phyloP scores from a whole-genome alignment of 768 basidiomycete species.

The Phallus indusiatus region DNA sequence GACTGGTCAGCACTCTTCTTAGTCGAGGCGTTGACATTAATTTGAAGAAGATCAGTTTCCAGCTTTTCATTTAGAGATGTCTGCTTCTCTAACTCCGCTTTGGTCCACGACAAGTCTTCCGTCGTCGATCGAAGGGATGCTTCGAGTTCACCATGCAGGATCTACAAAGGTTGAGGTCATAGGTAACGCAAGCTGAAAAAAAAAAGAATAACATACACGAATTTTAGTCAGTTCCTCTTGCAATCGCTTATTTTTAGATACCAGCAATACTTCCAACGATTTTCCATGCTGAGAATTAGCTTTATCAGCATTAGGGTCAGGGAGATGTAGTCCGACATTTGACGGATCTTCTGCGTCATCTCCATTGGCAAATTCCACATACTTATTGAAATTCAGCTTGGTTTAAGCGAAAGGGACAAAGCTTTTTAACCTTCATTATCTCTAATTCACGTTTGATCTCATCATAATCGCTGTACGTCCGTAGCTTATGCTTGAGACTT shows the following conservation, averaged over 20 bases:
- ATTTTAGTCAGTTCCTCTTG: constrained; percentile 90
- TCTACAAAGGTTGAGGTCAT: constrained; percentile 35
- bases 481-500: constrained; percentile 56
- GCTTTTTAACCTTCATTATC: constrained; percentile 74
- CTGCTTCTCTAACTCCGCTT: constrained; percentile 68
- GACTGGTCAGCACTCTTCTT: constrained; percentile 13
- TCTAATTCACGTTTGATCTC: constrained; percentile 97
- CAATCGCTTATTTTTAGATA: constrained; percentile 88
- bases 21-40: constrained; percentile 41
- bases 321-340: constrained; percentile 46
- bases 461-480: constrained; percentile 80
- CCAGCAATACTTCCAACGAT: constrained; percentile 84
- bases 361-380: constrained; percentile 89
- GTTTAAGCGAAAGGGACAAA: not conserved
- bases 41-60: constrained; percentile 79
- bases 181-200: not conserved
- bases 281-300: constrained; percentile 65
- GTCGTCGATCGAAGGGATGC: constrained; percentile 49
- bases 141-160: constrained; percentile 76
- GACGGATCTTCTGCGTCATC: constrained; percentile 56
- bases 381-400: constrained; percentile 36
- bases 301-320: constrained; percentile 85
- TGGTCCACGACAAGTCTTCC: constrained; percentile 47
- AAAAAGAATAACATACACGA: constrained; percentile 43
- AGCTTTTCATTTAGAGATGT: constrained; percentile 77